Conservation (phyloP, 441 rosid species). For the Gossypium laxum region DNA sequence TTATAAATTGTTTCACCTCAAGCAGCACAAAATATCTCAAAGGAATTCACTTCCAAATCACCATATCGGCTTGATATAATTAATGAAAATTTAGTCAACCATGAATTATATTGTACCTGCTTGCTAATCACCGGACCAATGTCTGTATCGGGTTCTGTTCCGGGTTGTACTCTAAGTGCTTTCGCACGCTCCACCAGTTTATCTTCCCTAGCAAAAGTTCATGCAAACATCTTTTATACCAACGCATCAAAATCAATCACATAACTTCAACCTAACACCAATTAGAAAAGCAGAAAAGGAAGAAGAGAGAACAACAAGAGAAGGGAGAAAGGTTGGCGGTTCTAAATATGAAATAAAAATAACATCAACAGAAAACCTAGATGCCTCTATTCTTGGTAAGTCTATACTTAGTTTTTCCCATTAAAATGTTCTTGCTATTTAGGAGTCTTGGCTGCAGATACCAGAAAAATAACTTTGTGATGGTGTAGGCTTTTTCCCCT, state of each 20-base stretch:
- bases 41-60: neutral
- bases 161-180: conserved; percentile 44
- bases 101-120: conserved; percentile 22
- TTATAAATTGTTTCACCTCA: conserved; percentile 4
- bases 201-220: conserved; percentile 31
- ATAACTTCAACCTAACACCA: neutral
- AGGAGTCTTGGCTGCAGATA: neutral
- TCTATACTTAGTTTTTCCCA: neutral
- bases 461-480: neutral
- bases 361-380: neutral
- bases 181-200: conserved; percentile 39
- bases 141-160: conserved; percentile 68
- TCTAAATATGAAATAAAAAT: neutral
- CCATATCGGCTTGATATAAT: neutral
- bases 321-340: neutral
- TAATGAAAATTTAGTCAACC: neutral
- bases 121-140: conserved; percentile 81
- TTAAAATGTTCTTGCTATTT: neutral
- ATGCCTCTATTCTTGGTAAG: neutral
- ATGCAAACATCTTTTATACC: conserved; percentile 7
- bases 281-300: neutral
- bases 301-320: neutral
- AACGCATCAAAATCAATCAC: neutral
- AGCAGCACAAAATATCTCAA: neutral
- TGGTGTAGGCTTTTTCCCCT: neutral